Evolutionary conservation across 2,329 filamentous ascomycete genomes (phyloP).

Genomic region (Claviceps maximensis): DNA sequence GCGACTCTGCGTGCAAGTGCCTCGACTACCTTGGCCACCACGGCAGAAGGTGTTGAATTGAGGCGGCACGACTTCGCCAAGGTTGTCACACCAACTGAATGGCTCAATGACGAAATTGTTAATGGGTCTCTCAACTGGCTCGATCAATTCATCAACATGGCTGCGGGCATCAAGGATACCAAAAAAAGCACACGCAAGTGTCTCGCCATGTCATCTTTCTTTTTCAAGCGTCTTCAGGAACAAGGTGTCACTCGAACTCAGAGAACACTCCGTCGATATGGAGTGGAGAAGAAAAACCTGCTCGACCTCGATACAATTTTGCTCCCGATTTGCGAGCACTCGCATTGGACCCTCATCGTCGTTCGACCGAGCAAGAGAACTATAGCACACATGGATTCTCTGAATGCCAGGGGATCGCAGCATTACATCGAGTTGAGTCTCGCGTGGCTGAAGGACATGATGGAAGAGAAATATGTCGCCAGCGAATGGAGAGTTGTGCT

Average conservation of each 20-base stretch:
- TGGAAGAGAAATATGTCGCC: conserved; percentile 38
- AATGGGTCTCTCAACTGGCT: conserved; percentile 52
- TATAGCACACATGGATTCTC: conserved; percentile 58
- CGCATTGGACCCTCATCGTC: conserved; percentile 61
- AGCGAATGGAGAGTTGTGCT: conserved; percentile 46
- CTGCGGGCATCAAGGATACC: conserved; percentile 36
- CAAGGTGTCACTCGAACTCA: conserved; percentile 34
- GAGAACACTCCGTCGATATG: conserved; percentile 42
- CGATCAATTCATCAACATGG: conserved; percentile 43
- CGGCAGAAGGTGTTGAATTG: conserved; percentile 37
- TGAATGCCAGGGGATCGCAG: conserved; percentile 30
- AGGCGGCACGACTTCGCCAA: conserved; percentile 47
- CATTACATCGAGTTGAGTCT: conserved; percentile 29
- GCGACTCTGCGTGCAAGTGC: conserved; percentile 22
- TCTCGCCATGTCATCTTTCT: conserved; percentile 51
- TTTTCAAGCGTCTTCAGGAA: conserved; percentile 42
- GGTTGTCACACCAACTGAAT: conserved; percentile 41
- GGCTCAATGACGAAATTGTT: conserved; percentile 69
- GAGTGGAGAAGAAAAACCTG: conserved; percentile 47
- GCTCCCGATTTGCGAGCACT: conserved; percentile 50
- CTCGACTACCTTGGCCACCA: conserved; percentile 27
- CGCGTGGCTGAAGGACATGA: conserved; percentile 43
- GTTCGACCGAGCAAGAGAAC: conserved; percentile 47
- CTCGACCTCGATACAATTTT: conserved; percentile 54
- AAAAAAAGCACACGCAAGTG: conserved; percentile 41